These are phyloP conservation scores for Colletotrichum sublineola DNA, from an alignment of 2,329 filamentous ascomycete species.

Conservation along the genomic window DNA sequence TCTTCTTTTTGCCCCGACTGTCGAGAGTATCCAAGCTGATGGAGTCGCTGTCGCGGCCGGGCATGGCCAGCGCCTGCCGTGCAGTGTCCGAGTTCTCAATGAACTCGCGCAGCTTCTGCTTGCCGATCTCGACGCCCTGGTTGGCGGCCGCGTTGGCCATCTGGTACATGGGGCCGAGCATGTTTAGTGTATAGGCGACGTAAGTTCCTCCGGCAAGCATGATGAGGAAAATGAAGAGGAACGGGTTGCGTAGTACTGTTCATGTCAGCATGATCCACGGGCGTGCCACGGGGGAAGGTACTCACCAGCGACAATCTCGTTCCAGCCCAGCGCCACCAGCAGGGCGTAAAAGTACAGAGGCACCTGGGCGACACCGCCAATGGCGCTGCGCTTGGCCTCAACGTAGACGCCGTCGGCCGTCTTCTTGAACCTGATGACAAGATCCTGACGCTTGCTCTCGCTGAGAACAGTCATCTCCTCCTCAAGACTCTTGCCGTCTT, in stretches of 20 bases:
- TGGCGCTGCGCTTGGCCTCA: slow-evolving; percentile 95
- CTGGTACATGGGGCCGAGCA: slow-evolving; percentile 95
- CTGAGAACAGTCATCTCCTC: slow-evolving; percentile 97
- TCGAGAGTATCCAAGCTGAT: slow-evolving; percentile 73
- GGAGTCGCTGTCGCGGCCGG: slow-evolving; percentile 60
- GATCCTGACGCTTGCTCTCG: slow-evolving; percentile 90
- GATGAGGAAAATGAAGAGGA: slow-evolving; percentile 91
- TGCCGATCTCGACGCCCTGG: slow-evolving; percentile 91
- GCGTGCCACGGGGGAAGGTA: slow-evolving; percentile 14
- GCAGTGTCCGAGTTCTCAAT: slow-evolving; percentile 89
- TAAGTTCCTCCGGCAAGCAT: slow-evolving; percentile 83
- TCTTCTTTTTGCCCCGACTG: slow-evolving; percentile 67
- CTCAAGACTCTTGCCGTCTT: slow-evolving; percentile 92
- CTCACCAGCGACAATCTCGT: slow-evolving; percentile 94
- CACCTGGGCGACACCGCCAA: slow-evolving; percentile 93
- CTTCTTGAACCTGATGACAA: slow-evolving; percentile 97
- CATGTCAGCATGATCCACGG: slow-evolving; percentile 35
- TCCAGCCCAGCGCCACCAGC: slow-evolving; percentile 95
- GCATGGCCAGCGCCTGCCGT: slow-evolving; percentile 85
- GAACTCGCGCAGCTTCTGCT: slow-evolving; percentile 91
- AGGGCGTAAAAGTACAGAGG: slow-evolving; percentile 95
- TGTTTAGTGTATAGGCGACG: slow-evolving; percentile 91
- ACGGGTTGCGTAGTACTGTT: slow-evolving; percentile 89
- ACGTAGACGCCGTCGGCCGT: slow-evolving; percentile 98
- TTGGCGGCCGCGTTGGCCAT: slow-evolving; percentile 91